Evolutionary conservation across 2,329 filamentous ascomycete species (phyloP).

Genomic region (Beauveria sp.): DNA sequence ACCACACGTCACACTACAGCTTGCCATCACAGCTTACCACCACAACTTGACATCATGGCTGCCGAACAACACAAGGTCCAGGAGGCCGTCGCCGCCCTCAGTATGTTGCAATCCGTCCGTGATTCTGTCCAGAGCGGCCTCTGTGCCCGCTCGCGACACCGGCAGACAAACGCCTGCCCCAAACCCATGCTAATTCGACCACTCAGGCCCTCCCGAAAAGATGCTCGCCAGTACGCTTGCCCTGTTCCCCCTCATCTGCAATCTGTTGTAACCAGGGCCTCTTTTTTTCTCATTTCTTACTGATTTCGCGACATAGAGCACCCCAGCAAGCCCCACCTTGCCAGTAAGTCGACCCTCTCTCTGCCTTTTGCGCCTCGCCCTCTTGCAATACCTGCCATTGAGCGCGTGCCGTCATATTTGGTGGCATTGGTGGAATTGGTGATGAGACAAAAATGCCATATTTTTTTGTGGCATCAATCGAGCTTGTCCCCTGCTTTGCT

Average conservation of each 20-base stretch:
- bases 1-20: constrained; percentile 9
- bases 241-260: neutral
- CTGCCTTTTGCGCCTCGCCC: constrained; percentile 2
- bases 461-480: no score
- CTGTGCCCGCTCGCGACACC: neutral
- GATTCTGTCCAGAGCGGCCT: no score
- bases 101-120: constrained; percentile 13
- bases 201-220: constrained; percentile 53
- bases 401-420: neutral
- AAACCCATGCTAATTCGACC: constrained; percentile 17
- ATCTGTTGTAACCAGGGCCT: constrained; percentile 8
- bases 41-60: constrained; percentile 32
- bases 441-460: no score
- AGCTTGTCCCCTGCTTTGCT: neutral
- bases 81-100: constrained; percentile 25
- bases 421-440: neutral
- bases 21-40: constrained; percentile 12
- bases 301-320: constrained; percentile 43
- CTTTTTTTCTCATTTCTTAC: constrained; percentile 7
- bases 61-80: constrained; percentile 25
- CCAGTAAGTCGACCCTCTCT: constrained; percentile 39
- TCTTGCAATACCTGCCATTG: neutral
- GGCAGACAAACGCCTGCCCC: neutral
- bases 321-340: constrained; percentile 60
- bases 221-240: constrained; percentile 57